Percentiles rank a stretch among this genome's conserved stretches.
Conservation (phyloP, 495 filamentous ascomycete genomes). For the Neurospora discreta region DNA sequence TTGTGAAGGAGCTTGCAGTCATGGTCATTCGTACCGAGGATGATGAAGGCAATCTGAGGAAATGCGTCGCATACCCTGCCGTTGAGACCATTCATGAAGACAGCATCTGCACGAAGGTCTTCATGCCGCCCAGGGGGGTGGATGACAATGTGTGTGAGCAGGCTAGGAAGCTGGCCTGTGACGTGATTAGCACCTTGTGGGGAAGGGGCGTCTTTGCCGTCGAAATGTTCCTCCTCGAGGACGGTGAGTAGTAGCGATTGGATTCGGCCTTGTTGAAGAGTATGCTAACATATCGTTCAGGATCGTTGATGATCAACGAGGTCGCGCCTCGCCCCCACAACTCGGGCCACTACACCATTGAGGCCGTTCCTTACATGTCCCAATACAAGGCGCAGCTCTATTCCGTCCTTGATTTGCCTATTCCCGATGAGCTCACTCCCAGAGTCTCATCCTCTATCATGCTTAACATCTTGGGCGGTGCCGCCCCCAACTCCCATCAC, state of each 20-base stretch:
- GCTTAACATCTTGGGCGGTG: constrained; percentile 91
- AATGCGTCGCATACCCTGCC: constrained; percentile 66
- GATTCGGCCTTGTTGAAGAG: too few species aligned
- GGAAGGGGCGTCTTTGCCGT: constrained; percentile 93
- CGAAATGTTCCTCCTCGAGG: constrained; percentile 86
- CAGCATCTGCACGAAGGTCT: constrained; percentile 89
- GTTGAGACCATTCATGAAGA: constrained; percentile 95
- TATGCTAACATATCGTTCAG: constrained; percentile 18
- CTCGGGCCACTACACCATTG: constrained; percentile 94
- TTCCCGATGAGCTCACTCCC: constrained; percentile 50
- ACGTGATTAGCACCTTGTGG: constrained; percentile 66
- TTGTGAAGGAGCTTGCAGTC: constrained; percentile 78
- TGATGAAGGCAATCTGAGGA: constrained; percentile 36
- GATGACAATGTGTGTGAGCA: constrained; percentile 44
- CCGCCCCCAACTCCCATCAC: constrained; percentile 56
- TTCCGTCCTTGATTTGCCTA: constrained; percentile 70
- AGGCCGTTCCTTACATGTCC: constrained; percentile 72
- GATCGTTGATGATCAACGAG: constrained; percentile 69
- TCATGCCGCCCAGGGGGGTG: constrained; percentile 71
- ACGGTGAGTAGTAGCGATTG: constrained; percentile 37
- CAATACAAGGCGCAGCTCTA: constrained; percentile 88
- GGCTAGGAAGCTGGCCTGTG: constrained; percentile 67
- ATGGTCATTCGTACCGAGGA: constrained; percentile 92
- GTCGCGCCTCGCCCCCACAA: constrained; percentile 95
- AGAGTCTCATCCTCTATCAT: constrained; percentile 63